phyloP scores from a whole-genome alignment of 176 grass and related monocot species.

The Avena atlantica region DNA sequence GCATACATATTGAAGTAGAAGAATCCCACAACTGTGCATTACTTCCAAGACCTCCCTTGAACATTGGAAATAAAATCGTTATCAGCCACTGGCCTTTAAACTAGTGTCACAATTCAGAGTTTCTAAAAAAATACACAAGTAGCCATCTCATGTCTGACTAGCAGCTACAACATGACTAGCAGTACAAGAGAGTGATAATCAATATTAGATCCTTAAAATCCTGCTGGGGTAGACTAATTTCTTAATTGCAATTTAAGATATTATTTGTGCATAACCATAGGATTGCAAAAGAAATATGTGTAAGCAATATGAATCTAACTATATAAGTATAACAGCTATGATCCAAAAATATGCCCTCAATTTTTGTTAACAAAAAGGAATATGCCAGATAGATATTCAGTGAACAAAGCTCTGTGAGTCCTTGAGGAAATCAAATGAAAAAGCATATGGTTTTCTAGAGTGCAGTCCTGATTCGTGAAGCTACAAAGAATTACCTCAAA shows the following conservation, averaged over 20 bases:
- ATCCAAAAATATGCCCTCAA: neutral
- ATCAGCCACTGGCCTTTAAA: conserved; percentile 38
- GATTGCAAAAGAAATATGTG: conserved; percentile 24
- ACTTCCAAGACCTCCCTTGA: conserved; percentile 46
- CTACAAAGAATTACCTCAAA: conserved; percentile 28
- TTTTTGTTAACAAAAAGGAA: neutral
- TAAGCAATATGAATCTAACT: neutral
- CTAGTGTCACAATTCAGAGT: conserved; percentile 13
- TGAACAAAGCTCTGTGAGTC: conserved; percentile 5
- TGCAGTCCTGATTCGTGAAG: neutral
- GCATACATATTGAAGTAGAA: conserved; percentile 36
- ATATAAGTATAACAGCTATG: conserved; percentile 11
- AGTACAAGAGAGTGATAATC: conserved; percentile 1
- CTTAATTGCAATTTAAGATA: neutral
- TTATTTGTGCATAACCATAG: conserved; percentile 3
- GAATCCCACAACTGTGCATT: conserved; percentile 34
- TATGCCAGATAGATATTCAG: conserved; percentile 8
- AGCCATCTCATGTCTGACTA: neutral
- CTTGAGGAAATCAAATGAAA: conserved; percentile 15
- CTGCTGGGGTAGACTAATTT: conserved; percentile 25
- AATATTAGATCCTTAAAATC: neutral
- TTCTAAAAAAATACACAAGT: conserved; percentile 8
- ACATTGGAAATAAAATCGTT: conserved; percentile 41
- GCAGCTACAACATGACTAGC: conserved; percentile 21
- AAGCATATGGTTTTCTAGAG: conserved; percentile 14